Evolutionary conservation across 495 filamentous ascomycete species (phyloP).

Genomic region (Clavariopsis aquatica): DNA sequence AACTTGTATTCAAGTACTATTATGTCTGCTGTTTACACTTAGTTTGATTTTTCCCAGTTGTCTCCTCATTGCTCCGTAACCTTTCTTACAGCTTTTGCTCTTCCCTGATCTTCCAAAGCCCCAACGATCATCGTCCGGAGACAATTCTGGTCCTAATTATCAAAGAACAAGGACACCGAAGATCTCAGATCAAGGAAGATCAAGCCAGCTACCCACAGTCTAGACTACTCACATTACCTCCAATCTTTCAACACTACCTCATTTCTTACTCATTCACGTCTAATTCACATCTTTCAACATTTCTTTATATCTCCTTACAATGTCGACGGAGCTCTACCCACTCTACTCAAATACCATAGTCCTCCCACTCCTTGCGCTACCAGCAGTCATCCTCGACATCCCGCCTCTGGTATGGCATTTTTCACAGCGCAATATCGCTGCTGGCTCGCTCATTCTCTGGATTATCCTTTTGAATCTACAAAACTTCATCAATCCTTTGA

Average conservation of each 20-base stretch:
- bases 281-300: background rate
- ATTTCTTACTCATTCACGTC: background rate
- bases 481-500: constrained; percentile 72
- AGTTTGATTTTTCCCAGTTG: background rate
- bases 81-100: background rate
- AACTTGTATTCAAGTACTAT: constrained; percentile 1
- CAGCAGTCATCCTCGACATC: constrained; percentile 59
- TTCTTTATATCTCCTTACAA: background rate
- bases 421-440: constrained; percentile 62
- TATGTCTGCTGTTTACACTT: background rate
- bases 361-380: constrained; percentile 54
- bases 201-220: background rate
- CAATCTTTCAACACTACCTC: background rate
- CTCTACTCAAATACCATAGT: constrained; percentile 34
- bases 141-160: too few species aligned
- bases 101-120: background rate
- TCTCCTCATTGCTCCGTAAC: background rate
- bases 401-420: constrained; percentile 59
- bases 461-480: constrained; percentile 65
- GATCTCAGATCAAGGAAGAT: background rate
- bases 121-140: background rate
- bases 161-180: background rate
- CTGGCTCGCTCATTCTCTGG: constrained; percentile 64
- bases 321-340: constrained; percentile 1
- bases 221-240: background rate